phyloP scores from a whole-genome alignment of 148 eudicot species.

The Dianthus caryophyllus region DNA sequence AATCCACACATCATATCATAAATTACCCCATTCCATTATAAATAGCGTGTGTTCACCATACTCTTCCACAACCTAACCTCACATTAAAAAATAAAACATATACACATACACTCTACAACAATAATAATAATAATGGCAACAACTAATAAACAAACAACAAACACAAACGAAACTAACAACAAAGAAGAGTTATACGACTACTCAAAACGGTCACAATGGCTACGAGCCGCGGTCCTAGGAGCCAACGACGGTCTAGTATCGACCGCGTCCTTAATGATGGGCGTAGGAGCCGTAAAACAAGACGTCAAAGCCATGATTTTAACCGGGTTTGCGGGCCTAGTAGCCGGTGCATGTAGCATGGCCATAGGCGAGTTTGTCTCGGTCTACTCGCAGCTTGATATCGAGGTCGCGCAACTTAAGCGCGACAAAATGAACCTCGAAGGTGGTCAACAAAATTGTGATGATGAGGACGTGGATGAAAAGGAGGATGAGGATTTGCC shows the following conservation, averaged over 20 bases:
- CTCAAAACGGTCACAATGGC: slow-evolving; percentile 37
- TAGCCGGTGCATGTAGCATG: slow-evolving; percentile 44
- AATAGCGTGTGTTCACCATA: slow-evolving; percentile 27
- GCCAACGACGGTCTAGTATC: slow-evolving; percentile 45
- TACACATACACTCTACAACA: too few relatives aligned
- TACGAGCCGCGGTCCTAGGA: slow-evolving; percentile 40
- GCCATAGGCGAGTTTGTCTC: slow-evolving; percentile 46
- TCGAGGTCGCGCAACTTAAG: slow-evolving; percentile 35
- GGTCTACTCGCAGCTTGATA: slow-evolving; percentile 38
- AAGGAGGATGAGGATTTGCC: slow-evolving; percentile 31
- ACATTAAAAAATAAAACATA: neutral
- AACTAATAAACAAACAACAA: slow-evolving; percentile 3
- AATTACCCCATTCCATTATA: slow-evolving; percentile 10
- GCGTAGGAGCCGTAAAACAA: slow-evolving; percentile 37
- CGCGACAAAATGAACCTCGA: slow-evolving; percentile 13
- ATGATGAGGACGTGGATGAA: neutral
- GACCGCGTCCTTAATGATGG: slow-evolving; percentile 44
- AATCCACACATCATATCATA: too few relatives aligned
- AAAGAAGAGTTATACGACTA: slow-evolving; percentile 21
- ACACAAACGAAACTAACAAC: neutral
- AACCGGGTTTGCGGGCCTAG: slow-evolving; percentile 38
- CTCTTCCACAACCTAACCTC: slow-evolving; percentile 2
- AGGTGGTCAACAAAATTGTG: too few relatives aligned
- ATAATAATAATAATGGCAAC: neutral
- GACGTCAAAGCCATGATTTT: slow-evolving; percentile 39